These are phyloP conservation scores for Aureobasidium pullulans DNA, from an alignment of 2,329 filamentous ascomycete genomes.

Conservation along the genomic window DNA sequence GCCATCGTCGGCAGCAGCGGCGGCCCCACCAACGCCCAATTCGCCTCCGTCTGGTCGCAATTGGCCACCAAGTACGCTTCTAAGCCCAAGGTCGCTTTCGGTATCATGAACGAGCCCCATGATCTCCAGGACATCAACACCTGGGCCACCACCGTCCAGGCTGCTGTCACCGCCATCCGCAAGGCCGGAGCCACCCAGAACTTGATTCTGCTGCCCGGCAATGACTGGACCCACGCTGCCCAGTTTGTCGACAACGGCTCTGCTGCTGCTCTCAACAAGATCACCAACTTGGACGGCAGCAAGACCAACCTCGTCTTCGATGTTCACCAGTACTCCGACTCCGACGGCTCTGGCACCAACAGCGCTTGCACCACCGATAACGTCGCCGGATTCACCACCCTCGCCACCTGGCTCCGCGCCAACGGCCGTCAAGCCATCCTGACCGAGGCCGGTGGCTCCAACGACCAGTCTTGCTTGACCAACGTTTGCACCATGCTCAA, in stretches of 20 bases:
- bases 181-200: slow-evolving; percentile 55
- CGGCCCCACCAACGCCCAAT: slow-evolving; percentile 52
- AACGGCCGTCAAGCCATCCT: slow-evolving; percentile 34
- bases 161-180: slow-evolving; percentile 58
- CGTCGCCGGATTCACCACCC: slow-evolving; percentile 28
- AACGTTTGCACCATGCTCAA: slow-evolving; percentile 28
- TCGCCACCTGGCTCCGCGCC: slow-evolving; percentile 30
- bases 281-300: slow-evolving; percentile 26
- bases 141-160: slow-evolving; percentile 57
- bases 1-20: slow-evolving; percentile 52
- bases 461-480: slow-evolving; percentile 28
- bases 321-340: slow-evolving; percentile 37
- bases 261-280: slow-evolving; percentile 20
- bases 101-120: slow-evolving; percentile 64
- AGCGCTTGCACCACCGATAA: slow-evolving; percentile 28
- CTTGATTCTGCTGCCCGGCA: slow-evolving; percentile 58
- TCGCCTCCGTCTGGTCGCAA: slow-evolving; percentile 51
- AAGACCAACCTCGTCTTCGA: slow-evolving; percentile 32
- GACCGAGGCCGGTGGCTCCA: slow-evolving; percentile 34
- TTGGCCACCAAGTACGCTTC: slow-evolving; percentile 47
- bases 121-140: slow-evolving; percentile 42
- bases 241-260: slow-evolving; percentile 23
- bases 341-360: slow-evolving; percentile 31
- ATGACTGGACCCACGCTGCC: slow-evolving; percentile 32
- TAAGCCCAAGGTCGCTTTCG: slow-evolving; percentile 52